phyloP scores from a whole-genome alignment of 2,329 filamentous ascomycete genomes.

The Alternaria novae-zelandiae region DNA sequence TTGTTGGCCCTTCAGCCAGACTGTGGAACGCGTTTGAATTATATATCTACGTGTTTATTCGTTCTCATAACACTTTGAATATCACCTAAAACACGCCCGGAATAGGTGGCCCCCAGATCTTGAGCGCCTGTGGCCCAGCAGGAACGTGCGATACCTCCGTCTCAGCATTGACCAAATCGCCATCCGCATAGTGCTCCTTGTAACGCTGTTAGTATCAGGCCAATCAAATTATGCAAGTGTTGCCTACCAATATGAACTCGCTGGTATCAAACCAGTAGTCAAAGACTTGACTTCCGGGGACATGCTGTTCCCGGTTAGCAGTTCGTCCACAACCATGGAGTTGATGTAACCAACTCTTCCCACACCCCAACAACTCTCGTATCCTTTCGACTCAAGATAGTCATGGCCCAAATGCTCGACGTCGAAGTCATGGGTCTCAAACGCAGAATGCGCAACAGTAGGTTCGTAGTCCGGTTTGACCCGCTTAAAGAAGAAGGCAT shows the following conservation, averaged over 20 bases:
- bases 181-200: conserved; percentile 12
- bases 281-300: conserved; percentile 73
- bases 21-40: not conserved
- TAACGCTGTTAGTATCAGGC: not conserved
- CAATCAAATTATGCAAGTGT: not conserved
- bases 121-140: conserved; percentile 7
- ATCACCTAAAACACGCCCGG: conserved; percentile 6
- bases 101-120: conserved; percentile 10
- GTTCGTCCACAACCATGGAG: not conserved
- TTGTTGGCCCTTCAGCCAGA: not conserved
- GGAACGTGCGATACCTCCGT: not conserved
- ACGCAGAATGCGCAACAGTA: conserved; percentile 67
- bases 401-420: conserved; percentile 70
- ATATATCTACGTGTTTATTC: not conserved
- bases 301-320: conserved; percentile 50
- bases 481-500: conserved; percentile 52
- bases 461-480: not conserved
- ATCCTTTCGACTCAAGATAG: conserved; percentile 65
- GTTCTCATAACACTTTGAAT: not conserved
- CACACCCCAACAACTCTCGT: conserved; percentile 70
- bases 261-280: conserved; percentile 64
- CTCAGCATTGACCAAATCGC: conserved; percentile 8
- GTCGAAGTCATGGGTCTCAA: conserved; percentile 72
- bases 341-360: conserved; percentile 44
- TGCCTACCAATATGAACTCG: conserved; percentile 8